Percentiles rank a stretch among this genome's conserved stretches.
Evolutionary conservation across 2,329 filamentous ascomycete species (phyloP).

Genomic region (Diplodia mutila): DNA sequence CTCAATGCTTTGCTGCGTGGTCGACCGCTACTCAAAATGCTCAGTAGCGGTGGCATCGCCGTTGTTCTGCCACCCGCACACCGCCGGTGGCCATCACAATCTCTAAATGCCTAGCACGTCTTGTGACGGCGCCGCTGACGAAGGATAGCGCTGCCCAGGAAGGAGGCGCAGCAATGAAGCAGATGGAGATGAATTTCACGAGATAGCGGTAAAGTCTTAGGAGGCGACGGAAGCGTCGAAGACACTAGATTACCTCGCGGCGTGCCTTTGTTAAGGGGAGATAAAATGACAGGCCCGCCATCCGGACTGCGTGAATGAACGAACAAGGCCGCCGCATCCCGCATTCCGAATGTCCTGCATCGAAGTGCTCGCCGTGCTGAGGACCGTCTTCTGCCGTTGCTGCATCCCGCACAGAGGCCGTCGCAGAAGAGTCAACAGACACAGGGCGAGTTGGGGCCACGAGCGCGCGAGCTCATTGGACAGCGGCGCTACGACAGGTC

Average conservation of each 20-base stretch:
- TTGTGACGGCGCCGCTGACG: conserved; percentile 5
- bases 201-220: neutral
- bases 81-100: neutral
- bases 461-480: conserved; percentile 9
- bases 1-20: neutral
- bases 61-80: neutral
- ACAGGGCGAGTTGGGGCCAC: neutral
- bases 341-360: conserved; percentile 4
- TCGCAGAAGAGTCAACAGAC: neutral
- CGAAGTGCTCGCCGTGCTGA: conserved; percentile 15
- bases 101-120: neutral
- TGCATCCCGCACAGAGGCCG: neutral
- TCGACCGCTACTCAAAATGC: neutral
- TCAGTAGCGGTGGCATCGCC: neutral
- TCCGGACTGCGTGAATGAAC: neutral
- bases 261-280: conserved; percentile 9
- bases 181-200: conserved; percentile 1
- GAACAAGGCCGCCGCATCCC: neutral
- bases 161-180: conserved; percentile 10
- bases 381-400: conserved; percentile 10
- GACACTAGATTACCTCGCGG: conserved; percentile 5
- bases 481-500: neutral
- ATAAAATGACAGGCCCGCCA: neutral
- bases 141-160: neutral
- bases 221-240: conserved; percentile 16